Evolutionary conservation across 139 green algal species (phyloP).

Genomic region (Chlamydomonas sp.): DNA sequence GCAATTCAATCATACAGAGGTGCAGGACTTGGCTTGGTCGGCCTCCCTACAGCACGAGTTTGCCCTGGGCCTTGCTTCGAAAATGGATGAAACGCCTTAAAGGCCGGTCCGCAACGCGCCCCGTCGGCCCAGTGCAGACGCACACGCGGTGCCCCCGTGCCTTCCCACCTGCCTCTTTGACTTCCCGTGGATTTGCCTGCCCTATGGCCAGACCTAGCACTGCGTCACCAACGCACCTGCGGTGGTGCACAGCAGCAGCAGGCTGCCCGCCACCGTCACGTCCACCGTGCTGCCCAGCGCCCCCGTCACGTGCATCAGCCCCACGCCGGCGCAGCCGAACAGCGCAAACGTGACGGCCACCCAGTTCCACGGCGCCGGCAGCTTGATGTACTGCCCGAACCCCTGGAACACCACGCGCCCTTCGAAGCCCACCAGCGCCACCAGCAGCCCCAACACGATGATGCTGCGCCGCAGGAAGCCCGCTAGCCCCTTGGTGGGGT

Average conservation of each 20-base stretch:
- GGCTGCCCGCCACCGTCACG: conserved; percentile 54
- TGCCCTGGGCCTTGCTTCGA: too few species aligned
- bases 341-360: conserved; percentile 83
- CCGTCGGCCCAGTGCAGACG: too few species aligned
- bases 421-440: conserved; percentile 83
- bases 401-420: conserved; percentile 89
- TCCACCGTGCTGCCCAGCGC: conserved; percentile 55
- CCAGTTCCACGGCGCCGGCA: conserved; percentile 90
- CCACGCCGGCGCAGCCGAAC: conserved; percentile 69
- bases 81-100: too few species aligned
- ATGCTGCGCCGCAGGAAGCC: conserved; percentile 38
- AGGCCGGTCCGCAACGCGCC: too few species aligned
- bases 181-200: too few species aligned
- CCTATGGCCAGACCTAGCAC: too few species aligned
- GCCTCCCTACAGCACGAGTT: not conserved
- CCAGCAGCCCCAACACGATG: conserved; percentile 48
- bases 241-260: conserved; percentile 67
- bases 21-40: conserved; percentile 20
- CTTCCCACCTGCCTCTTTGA: too few species aligned
- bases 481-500: conserved; percentile 18
- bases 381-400: conserved; percentile 93
- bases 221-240: conserved; percentile 36
- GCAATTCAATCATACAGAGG: too few species aligned
- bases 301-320: conserved; percentile 67
- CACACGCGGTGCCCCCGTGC: too few species aligned